Conservation (phyloP, 306 rosid genomes). For the Boehmeria nivea region DNA sequence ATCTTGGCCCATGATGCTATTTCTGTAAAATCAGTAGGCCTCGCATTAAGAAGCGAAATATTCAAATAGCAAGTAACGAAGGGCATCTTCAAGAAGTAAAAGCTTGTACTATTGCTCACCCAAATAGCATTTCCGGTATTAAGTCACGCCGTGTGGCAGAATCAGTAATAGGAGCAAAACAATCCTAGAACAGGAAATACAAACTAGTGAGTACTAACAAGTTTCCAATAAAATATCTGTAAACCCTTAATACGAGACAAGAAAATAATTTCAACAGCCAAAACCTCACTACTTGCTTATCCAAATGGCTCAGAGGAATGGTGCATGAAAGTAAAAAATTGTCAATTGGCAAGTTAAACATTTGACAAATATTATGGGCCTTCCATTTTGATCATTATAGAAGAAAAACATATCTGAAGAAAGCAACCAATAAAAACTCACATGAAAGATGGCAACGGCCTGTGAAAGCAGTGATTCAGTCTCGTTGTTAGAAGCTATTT, state of each 20-base stretch:
- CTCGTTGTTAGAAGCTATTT: constrained; percentile 33
- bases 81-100: neutral
- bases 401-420: neutral
- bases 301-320: neutral
- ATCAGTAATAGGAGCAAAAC: constrained; percentile 87
- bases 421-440: constrained; percentile 27
- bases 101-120: constrained; percentile 40
- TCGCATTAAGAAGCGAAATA: neutral
- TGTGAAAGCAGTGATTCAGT: constrained; percentile 46
- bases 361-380: neutral
- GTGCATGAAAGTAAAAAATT: neutral
- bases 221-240: neutral
- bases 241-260: neutral
- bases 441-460: constrained; percentile 60
- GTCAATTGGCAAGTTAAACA: neutral
- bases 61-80: neutral
- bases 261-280: neutral
- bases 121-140: constrained; percentile 82
- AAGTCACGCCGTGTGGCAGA: constrained; percentile 68
- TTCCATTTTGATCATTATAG: neutral
- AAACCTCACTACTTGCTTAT: too few relatives aligned
- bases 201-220: neutral
- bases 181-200: constrained; percentile 45
- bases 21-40: constrained; percentile 38
- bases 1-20: constrained; percentile 70